Evolutionary conservation across 257 asterid genomes (phyloP), one percentile per base, ranked within the genome.

Genomic region (Haberlea rhodopensis): DNA sequence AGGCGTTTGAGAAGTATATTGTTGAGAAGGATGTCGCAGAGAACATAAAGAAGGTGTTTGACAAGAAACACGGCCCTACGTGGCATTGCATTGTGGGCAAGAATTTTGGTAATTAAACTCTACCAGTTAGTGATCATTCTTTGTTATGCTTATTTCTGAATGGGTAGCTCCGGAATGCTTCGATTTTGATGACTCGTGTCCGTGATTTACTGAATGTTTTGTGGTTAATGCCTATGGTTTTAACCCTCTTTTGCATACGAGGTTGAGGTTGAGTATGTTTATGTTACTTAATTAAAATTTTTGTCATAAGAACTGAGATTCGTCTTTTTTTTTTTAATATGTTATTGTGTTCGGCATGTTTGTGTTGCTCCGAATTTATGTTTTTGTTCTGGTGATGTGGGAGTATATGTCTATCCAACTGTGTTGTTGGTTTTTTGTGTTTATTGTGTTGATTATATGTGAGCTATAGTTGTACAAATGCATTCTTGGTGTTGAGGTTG

Each of bases 31-130:
- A 92, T 77, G 95, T 90, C 0, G 99, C 99, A 6, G 99, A 92
- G 84, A 72, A 77, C 78, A 92, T 92, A 71, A 92, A 92, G 87
- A 92, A 92, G 82, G 79, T 87, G 79, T 92, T 92, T 57, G 99
- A 92, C 79, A 81, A 85, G 75, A 90, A 85, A 74, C 78, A 89
- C 61, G 97, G 97, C 52, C 97, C 99, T 24, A 92, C 99, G 62
- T 92, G 99, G 99, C 99, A 92, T 75, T 92, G 99, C 79, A 92
- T 92, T 72, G 99, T 89, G 57, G 99, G 99, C 76, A 92, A 87
- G 83, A 92, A 92, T 81, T 92, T 89, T 68, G 99, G 99, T 92
- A 87, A 76, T 65, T 23, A 20, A 53, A 53, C 49, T 11, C 23
- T 7, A 29, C 2, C 49, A 23, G 11, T 43, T 19, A 8, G 64